phyloP scores from a whole-genome alignment of 495 filamentous ascomycete species.

The Monascus purpureus region DNA sequence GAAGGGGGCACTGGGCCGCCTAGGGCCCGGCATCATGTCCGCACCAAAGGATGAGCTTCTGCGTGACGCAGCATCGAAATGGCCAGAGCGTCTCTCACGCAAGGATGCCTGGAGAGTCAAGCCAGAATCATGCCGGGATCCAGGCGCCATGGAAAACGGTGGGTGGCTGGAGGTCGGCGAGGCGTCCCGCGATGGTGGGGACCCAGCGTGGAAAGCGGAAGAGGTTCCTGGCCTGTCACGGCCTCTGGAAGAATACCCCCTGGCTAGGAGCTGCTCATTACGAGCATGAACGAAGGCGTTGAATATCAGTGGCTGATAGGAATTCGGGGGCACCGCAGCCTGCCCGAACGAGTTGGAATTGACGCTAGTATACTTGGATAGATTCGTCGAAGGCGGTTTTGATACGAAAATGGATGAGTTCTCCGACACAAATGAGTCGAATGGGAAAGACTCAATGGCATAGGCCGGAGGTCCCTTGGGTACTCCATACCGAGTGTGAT shows the following conservation, averaged over 20 bases:
- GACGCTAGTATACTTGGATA: constrained; percentile 74
- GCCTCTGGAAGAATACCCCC: constrained; percentile 36
- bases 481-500: constrained; percentile 77
- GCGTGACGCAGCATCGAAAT: constrained; percentile 73
- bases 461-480: constrained; percentile 81
- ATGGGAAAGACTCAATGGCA: constrained; percentile 81
- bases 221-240: constrained; percentile 68
- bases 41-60: constrained; percentile 85
- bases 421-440: constrained; percentile 78
- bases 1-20: constrained; percentile 78
- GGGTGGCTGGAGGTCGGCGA: constrained; percentile 81
- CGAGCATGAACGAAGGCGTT: constrained; percentile 81
- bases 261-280: constrained; percentile 36
- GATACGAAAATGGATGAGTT: constrained; percentile 64
- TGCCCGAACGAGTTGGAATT: constrained; percentile 77
- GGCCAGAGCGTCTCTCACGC: constrained; percentile 86
- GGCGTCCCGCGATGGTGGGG: constrained; percentile 57
- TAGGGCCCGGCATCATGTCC: constrained; percentile 48
- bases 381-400: constrained; percentile 49
- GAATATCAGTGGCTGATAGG: constrained; percentile 49
- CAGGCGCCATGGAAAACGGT: constrained; percentile 53
- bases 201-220: constrained; percentile 55
- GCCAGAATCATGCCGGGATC: constrained; percentile 75
- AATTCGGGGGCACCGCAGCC: constrained; percentile 37
- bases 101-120: constrained; percentile 73